Conservation (phyloP, 352 stramenopile species). For the Paralagenidium karlingii region DNA sequence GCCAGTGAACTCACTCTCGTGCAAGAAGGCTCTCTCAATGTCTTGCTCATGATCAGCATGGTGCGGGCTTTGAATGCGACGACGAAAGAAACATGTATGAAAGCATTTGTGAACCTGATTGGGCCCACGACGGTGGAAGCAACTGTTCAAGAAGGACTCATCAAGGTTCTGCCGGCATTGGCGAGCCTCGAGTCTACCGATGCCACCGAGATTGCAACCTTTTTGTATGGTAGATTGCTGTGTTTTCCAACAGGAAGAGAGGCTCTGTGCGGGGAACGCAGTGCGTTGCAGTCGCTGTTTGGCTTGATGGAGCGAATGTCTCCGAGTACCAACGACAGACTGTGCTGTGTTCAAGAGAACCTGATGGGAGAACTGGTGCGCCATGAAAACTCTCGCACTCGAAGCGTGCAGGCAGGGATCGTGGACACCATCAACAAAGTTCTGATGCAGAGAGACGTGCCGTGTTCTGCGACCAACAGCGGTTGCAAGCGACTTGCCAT, state of each 20-base stretch:
- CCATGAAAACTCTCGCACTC: constrained; percentile 32
- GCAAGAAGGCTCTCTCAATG: constrained; percentile 33
- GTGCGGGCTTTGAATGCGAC: constrained; percentile 38
- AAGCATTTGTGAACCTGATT: constrained; percentile 52
- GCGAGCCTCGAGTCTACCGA: constrained; percentile 11
- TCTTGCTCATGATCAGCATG: constrained; percentile 75
- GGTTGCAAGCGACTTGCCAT: constrained; percentile 20
- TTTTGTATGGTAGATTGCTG: constrained; percentile 48
- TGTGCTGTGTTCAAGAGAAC: constrained; percentile 14
- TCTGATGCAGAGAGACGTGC: constrained; percentile 6
- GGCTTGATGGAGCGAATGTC: constrained; percentile 16
- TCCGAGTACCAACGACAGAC: not conserved
- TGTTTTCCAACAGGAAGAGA: constrained; percentile 23
- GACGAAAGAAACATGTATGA: constrained; percentile 61
- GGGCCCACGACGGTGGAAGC: constrained; percentile 37
- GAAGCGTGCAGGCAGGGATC: constrained; percentile 38
- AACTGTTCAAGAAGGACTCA: constrained; percentile 51
- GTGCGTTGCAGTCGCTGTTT: constrained; percentile 38
- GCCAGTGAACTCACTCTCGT: constrained; percentile 37
- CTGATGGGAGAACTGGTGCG: constrained; percentile 34
- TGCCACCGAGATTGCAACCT: constrained; percentile 22
- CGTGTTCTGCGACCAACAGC: no score
- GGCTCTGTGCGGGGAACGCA: constrained; percentile 24
- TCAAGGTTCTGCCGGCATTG: constrained; percentile 47
- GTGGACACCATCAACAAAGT: constrained; percentile 30